Conservation (phyloP, 495 filamentous ascomycete genomes). For the Penicillium argentinense region DNA sequence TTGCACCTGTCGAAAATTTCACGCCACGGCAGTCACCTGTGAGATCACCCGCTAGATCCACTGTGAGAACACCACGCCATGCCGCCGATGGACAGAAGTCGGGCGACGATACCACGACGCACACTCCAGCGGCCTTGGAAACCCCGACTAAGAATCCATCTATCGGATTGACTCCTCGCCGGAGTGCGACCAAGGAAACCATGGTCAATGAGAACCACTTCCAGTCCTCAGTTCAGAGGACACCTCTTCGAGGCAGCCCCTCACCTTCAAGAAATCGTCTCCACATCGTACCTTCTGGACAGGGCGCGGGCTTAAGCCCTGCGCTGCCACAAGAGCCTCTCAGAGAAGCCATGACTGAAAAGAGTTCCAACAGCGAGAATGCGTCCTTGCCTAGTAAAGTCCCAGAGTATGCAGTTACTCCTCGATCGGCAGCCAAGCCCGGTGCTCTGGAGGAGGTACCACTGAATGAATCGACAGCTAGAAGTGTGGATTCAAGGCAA, state of each 20-base stretch:
- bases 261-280: constrained; percentile 22
- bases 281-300: constrained; percentile 10
- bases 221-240: constrained; percentile 19
- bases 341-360: neutral
- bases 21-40: constrained; percentile 14
- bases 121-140: neutral
- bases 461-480: constrained; percentile 17
- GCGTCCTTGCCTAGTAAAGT: constrained; percentile 14
- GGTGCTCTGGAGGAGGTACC: constrained; percentile 29
- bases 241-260: constrained; percentile 22
- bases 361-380: constrained; percentile 30
- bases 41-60: neutral
- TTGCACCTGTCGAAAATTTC: constrained; percentile 9
- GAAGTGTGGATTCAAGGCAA: constrained; percentile 10
- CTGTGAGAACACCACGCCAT: constrained; percentile 1
- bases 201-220: constrained; percentile 11
- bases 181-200: constrained; percentile 1
- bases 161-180: constrained; percentile 14
- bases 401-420: constrained; percentile 15
- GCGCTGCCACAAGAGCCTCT: constrained; percentile 6
- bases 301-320: constrained; percentile 1
- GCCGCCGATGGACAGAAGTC: neutral
- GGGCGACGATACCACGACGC: neutral
- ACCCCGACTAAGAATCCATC: constrained; percentile 12
- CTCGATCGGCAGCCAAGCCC: constrained; percentile 22